Base-by-base conservation (phyloP, 805 yeast species). In the Metahyphopichia silvanorum region DNA sequence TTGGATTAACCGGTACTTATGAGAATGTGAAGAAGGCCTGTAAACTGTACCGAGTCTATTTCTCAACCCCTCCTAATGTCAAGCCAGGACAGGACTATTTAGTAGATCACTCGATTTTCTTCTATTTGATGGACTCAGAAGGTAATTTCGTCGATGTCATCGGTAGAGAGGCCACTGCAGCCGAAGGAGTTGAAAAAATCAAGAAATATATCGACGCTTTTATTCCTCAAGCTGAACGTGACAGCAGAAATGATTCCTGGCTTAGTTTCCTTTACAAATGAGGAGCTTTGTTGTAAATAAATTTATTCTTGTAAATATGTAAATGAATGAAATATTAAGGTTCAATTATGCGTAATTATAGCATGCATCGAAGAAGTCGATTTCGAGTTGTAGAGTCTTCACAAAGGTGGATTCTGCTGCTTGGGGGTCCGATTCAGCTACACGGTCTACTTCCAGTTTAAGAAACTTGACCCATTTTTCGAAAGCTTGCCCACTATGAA, bases 41-140 rank as follows among this genome's bases (percentile, higher is more conserved):
- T 67, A 93, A 88, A 60, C 78, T 80, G 46, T 93, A 79, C 63
- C 74, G 98, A 45, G 98, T 93, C 10, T 93, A 93, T 60, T 93
- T 93, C 60, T 86, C 96, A n/a, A 93, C 98, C 1, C 98, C 98
- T 3, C 85, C 89, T 16, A 77, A 87, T 53, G 82, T 93, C 29
- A 86, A 88, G 55, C 93, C 95, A 0, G 98, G 97, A 13, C 95
- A 93, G 60, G 96, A 93, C 49, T 93, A 93, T 55, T 70, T 93
- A 40, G 98, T 93, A 20, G 98, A 93, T 55, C 98, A 93, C 61
- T 91, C 98, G 3, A 88, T 93, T 38, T 93, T 93, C 76, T 91
- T 91, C 63, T 93, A 93, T 53, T 67, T 93, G 49, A 91, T 93
- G 97, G 98, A 93, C 56, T 89, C 96, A n/a, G 96, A 93, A 55